These are phyloP conservation scores for Blastosporella zonata DNA, from an alignment of 1,284 basidiomycete genomes.

Conservation along the genomic window DNA sequence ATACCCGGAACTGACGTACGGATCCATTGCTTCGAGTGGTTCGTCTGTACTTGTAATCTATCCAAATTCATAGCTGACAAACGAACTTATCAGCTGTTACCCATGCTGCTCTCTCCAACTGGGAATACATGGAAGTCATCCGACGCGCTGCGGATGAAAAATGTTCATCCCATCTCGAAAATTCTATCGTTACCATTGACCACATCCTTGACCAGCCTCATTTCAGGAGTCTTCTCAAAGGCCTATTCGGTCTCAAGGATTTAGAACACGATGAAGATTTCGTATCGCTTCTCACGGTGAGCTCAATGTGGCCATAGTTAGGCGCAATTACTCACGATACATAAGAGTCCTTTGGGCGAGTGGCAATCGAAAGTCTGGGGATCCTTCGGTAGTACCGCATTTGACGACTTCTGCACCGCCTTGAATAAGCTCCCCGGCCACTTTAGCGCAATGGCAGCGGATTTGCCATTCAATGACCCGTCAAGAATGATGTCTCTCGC, in stretches of 20 bases:
- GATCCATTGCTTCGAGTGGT: constrained; percentile 90
- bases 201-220: constrained; percentile 47
- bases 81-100: constrained; percentile 51
- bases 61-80: background rate
- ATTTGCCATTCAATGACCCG: constrained; percentile 41
- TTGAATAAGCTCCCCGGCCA: constrained; percentile 46
- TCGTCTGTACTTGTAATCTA: constrained; percentile 23
- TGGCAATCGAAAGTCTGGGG: constrained; percentile 72
- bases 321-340: background rate
- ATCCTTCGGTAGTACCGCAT: constrained; percentile 59
- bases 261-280: constrained; percentile 80
- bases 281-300: constrained; percentile 61
- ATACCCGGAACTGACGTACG: constrained; percentile 87
- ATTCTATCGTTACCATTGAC: constrained; percentile 64
- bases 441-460: constrained; percentile 20
- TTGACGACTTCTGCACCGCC: constrained; percentile 71
- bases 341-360: constrained; percentile 37
- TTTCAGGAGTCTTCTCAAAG: constrained; percentile 54
- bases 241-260: constrained; percentile 67
- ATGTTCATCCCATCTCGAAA: constrained; percentile 71
- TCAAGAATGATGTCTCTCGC: constrained; percentile 41
- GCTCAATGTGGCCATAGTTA: constrained; percentile 6
- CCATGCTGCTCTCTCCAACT: constrained; percentile 69
- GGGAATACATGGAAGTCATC: constrained; percentile 90
- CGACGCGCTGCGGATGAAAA: constrained; percentile 68